Conservation (phyloP, 2,329 filamentous ascomycete species). For the Fusarium humuli region DNA sequence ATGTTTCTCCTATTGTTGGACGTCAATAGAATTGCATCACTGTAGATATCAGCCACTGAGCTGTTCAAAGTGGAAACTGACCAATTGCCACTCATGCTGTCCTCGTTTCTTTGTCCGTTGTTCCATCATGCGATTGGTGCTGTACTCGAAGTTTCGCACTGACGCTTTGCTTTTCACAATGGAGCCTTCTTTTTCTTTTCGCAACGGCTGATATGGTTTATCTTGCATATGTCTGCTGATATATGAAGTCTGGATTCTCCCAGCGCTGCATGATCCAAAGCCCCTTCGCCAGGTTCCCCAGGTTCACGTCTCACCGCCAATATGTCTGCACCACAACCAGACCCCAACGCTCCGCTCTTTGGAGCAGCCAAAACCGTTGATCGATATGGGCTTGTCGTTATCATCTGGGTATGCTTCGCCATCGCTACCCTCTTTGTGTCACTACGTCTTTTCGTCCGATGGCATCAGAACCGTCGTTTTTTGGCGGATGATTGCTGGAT, state of each 20-base stretch:
- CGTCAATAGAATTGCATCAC: background rate
- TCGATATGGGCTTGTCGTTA: background rate
- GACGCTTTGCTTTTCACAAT: background rate
- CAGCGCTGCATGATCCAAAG: background rate
- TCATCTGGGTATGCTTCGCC: constrained; percentile 27
- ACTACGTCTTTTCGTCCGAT: constrained; percentile 7
- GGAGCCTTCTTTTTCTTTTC: background rate
- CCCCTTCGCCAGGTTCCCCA: background rate
- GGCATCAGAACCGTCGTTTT: constrained; percentile 20
- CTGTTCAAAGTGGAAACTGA: background rate
- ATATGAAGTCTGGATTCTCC: background rate
- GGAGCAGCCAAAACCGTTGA: constrained; percentile 14
- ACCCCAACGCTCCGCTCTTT: constrained; percentile 17
- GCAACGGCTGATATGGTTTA: background rate
- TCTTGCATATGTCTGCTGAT: background rate
- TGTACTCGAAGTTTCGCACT: background rate
- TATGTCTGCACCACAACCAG: constrained; percentile 15
- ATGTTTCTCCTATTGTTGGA: background rate
- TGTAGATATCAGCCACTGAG: background rate
- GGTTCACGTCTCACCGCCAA: background rate
- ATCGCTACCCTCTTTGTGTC: constrained; percentile 16
- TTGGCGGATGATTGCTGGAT: constrained; percentile 33
- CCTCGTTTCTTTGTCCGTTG: background rate
- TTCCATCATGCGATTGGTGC: background rate
- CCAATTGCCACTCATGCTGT: background rate